These are phyloP conservation scores for Syzygium syzygioides DNA, from an alignment of 441 rosid genomes.

Conservation along the genomic window DNA sequence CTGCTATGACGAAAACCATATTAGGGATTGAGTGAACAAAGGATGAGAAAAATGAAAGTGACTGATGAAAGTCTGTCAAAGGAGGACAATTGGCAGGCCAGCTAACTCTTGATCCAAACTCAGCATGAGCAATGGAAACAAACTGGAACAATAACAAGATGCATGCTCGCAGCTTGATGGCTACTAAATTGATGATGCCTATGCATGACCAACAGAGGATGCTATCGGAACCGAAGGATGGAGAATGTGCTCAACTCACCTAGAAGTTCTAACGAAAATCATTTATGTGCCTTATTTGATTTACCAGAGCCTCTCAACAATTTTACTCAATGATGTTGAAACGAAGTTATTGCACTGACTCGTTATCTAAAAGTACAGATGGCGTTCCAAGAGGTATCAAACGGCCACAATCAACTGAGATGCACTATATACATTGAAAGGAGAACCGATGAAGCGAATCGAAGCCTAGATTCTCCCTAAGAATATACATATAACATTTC, in stretches of 20 bases:
- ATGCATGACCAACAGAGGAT: too few species aligned
- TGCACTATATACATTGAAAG: neutral
- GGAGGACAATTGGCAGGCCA: too few species aligned
- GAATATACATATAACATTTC: neutral
- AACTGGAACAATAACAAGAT: too few species aligned
- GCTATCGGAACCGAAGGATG: neutral
- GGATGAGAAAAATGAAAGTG: too few species aligned
- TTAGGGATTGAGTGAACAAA: too few species aligned
- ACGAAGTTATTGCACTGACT: neutral
- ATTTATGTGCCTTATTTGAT: neutral
- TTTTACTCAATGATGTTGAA: neutral
- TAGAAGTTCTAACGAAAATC: neutral
- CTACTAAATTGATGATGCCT: too few species aligned
- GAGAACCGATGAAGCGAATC: neutral
- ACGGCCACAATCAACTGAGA: neutral
- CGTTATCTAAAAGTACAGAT: neutral
- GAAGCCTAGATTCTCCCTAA: neutral
- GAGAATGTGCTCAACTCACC: neutral
- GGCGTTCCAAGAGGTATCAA: neutral
- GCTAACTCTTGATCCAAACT: too few species aligned
- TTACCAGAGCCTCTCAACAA: neutral
- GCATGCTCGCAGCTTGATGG: too few species aligned
- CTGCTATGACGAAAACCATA: too few species aligned
- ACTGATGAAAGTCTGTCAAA: too few species aligned
- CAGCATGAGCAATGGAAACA: too few species aligned